phyloP scores from a whole-genome alignment of 352 stramenopile species.

The Nothophytophthora sp. region DNA sequence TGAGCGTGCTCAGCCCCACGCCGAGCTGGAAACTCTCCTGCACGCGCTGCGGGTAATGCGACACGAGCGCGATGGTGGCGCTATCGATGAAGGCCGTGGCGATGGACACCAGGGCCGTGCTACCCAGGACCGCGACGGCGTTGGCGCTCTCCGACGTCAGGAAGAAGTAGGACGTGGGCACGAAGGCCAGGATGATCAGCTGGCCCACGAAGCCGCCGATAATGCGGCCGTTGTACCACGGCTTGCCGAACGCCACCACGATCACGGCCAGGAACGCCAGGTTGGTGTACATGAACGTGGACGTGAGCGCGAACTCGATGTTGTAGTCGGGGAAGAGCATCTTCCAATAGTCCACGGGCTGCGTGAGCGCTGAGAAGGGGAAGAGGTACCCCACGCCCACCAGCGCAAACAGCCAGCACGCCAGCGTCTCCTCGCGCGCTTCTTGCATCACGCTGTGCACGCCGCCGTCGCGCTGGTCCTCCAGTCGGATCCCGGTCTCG shows the following conservation, averaged over 20 bases:
- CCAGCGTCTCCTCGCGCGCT: slow-evolving; percentile 45
- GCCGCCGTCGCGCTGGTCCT: slow-evolving; percentile 27
- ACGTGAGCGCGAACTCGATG: slow-evolving; percentile 86
- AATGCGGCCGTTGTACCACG: slow-evolving; percentile 73
- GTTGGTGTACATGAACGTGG: slow-evolving; percentile 87
- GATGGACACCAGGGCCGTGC: slow-evolving; percentile 65
- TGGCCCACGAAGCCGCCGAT: slow-evolving; percentile 81
- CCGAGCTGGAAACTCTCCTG: slow-evolving; percentile 86
- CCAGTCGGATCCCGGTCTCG: slow-evolving; percentile 26
- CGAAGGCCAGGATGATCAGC: slow-evolving; percentile 66
- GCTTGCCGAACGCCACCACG: slow-evolving; percentile 59
- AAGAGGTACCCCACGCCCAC: slow-evolving; percentile 86
- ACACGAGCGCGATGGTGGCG: slow-evolving; percentile 79
- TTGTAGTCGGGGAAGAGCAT: slow-evolving; percentile 86
- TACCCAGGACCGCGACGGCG: slow-evolving; percentile 58
- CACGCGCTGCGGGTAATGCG: slow-evolving; percentile 74
- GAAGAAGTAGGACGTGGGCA: slow-evolving; percentile 81
- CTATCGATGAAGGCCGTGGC: slow-evolving; percentile 85
- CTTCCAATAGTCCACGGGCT: slow-evolving; percentile 90
- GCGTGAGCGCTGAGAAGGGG: slow-evolving; percentile 86
- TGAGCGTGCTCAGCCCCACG: slow-evolving; percentile 79
- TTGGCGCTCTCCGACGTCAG: slow-evolving; percentile 67
- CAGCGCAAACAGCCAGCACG: slow-evolving; percentile 70
- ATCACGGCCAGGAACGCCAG: slow-evolving; percentile 63
- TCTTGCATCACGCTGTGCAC: slow-evolving; percentile 28